Conservation (phyloP, 352 stramenopile genomes). For the Phytophthora chlamydospora region DNA sequence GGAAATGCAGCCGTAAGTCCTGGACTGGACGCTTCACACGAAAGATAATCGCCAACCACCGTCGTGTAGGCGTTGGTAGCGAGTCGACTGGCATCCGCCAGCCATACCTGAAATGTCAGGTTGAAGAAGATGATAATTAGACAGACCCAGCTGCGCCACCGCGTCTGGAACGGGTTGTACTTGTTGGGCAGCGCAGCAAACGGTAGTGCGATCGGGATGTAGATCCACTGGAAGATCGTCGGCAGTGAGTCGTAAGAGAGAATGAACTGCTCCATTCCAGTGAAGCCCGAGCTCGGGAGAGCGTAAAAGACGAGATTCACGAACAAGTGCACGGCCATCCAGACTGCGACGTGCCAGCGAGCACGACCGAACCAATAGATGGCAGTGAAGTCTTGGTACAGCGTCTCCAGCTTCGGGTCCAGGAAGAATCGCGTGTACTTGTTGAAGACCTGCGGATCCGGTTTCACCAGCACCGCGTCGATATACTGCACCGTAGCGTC, state of each 20-base stretch:
- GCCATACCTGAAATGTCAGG: slow-evolving; percentile 77
- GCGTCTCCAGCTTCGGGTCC: slow-evolving; percentile 67
- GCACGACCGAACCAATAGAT: slow-evolving; percentile 83
- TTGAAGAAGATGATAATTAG: slow-evolving; percentile 82
- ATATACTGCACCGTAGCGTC: slow-evolving; percentile 79
- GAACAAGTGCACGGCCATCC: slow-evolving; percentile 74
- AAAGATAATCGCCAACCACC: slow-evolving; percentile 42
- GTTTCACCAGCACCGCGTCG: slow-evolving; percentile 74
- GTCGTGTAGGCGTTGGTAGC: slow-evolving; percentile 53
- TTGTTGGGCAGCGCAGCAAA: slow-evolving; percentile 75
- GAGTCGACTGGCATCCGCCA: slow-evolving; percentile 61
- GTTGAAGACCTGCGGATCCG: slow-evolving; percentile 77
- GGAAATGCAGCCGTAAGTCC: slow-evolving; percentile 29
- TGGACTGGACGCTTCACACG: slow-evolving; percentile 43
- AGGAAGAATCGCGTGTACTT: slow-evolving; percentile 83
- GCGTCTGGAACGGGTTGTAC: slow-evolving; percentile 74
- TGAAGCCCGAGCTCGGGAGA: slow-evolving; percentile 62
- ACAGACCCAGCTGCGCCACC: slow-evolving; percentile 79
- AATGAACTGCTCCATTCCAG: slow-evolving; percentile 75
- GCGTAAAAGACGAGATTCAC: slow-evolving; percentile 72
- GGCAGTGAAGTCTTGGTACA: slow-evolving; percentile 89
- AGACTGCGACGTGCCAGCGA: slow-evolving; percentile 73
- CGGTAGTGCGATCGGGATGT: slow-evolving; percentile 70
- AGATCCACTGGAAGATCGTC: slow-evolving; percentile 73
- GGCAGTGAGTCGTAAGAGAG: slow-evolving; percentile 47